Percentiles rank a stretch among this genome's conserved stretches.
These are phyloP conservation scores for Haplosporangium sp. DNA, from an alignment of 371 early-diverging fungal species.

Conservation along the genomic window DNA sequence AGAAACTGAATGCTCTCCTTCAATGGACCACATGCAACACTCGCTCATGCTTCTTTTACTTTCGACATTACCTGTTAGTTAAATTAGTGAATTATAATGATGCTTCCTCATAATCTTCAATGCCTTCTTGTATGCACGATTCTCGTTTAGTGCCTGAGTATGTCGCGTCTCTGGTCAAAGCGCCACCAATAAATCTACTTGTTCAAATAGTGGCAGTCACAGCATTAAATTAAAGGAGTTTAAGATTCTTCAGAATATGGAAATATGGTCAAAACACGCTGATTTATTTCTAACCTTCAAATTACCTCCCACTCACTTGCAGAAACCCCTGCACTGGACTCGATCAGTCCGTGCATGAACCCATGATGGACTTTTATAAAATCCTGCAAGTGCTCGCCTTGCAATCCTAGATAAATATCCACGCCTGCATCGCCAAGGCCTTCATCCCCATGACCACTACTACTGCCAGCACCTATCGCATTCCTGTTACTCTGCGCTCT, in stretches of 20 bases:
- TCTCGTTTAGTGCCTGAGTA: too few relatives aligned
- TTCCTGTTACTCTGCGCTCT: neutral
- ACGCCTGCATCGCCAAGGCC: constrained; percentile 19
- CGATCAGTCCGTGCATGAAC: constrained; percentile 43
- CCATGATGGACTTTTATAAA: constrained; percentile 46
- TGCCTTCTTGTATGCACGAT: too few relatives aligned
- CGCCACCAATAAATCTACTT: too few relatives aligned
- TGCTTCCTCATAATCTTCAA: too few relatives aligned
- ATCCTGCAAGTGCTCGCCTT: constrained; percentile 51
- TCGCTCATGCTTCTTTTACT: too few relatives aligned
- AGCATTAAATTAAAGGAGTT: neutral
- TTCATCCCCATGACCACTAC: neutral
- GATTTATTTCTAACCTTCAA: neutral
- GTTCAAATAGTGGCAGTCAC: neutral
- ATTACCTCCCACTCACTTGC: constrained; percentile 23
- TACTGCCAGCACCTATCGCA: constrained; percentile 13
- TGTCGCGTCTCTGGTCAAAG: too few relatives aligned
- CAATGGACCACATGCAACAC: too few relatives aligned
- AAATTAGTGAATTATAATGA: too few relatives aligned
- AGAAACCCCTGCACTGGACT: neutral
- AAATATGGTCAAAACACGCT: too few relatives aligned
- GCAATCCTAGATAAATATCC: constrained; percentile 48
- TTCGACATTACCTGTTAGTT: too few relatives aligned
- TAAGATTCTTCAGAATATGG: too few relatives aligned
- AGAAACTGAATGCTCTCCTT: too few relatives aligned